Conservation (phyloP, 1,139 yeast genomes). For the Scheffersomyces cryptocercus region DNA sequence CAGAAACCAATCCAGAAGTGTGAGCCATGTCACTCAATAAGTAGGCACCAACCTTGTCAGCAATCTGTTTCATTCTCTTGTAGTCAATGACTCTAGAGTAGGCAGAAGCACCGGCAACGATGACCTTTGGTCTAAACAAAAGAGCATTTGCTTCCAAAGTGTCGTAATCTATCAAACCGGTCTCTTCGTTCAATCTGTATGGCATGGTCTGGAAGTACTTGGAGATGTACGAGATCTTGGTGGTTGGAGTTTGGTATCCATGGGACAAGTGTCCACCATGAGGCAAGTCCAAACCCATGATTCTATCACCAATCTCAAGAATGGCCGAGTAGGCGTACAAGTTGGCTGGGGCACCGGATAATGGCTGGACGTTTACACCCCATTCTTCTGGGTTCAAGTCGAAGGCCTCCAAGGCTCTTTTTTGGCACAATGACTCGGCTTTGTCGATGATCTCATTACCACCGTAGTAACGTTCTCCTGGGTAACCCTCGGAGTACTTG, state of each 20-base stretch:
- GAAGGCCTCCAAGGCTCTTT: slow-evolving; percentile 88
- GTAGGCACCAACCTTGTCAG: slow-evolving; percentile 92
- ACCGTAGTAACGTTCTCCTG: slow-evolving; percentile 96
- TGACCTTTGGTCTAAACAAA: slow-evolving; percentile 89
- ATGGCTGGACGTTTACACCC: slow-evolving; percentile 96
- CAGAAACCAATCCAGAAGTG: slow-evolving; percentile 90
- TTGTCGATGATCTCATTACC: slow-evolving; percentile 93
- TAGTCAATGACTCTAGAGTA: slow-evolving; percentile 91
- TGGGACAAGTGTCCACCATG: slow-evolving; percentile 98
- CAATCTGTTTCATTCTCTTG: slow-evolving; percentile 83
- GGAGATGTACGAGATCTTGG: slow-evolving; percentile 87
- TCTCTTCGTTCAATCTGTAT: slow-evolving; percentile 78
- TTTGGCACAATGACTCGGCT: slow-evolving; percentile 87
- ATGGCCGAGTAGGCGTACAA: slow-evolving; percentile 92
- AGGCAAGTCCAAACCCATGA: slow-evolving; percentile 96
- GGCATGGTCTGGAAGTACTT: slow-evolving; percentile 98
- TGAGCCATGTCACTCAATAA: slow-evolving; percentile 95
- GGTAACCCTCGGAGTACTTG: slow-evolving; percentile 98
- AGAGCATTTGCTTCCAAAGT: slow-evolving; percentile 79
- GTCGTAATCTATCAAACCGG: slow-evolving; percentile 92
- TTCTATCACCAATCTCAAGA: slow-evolving; percentile 85
- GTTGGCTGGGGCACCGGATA: slow-evolving; percentile 96
- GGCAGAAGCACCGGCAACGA: slow-evolving; percentile 97
- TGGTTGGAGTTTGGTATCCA: slow-evolving; percentile 88
- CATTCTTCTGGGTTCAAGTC: slow-evolving; percentile 72